Evolutionary conservation across 2,329 filamentous ascomycete species (phyloP).

Genomic region (Karstenula rhodostoma): DNA sequence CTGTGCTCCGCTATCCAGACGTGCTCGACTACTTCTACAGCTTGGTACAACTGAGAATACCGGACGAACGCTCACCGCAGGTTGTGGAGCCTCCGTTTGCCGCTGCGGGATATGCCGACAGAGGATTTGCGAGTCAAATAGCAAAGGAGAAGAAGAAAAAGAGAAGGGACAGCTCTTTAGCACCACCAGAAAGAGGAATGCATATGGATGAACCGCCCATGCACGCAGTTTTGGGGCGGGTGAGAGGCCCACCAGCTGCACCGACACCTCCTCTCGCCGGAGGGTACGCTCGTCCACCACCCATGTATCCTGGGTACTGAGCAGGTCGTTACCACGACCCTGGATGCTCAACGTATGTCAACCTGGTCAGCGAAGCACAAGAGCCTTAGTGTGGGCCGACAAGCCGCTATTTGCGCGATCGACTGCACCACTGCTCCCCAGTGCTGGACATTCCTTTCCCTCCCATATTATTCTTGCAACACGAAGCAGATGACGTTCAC

Average conservation of each 20-base stretch:
- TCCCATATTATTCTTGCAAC: not conserved
- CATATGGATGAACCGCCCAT: constrained; percentile 29
- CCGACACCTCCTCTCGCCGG: constrained; percentile 46
- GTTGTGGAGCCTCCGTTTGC: constrained; percentile 52
- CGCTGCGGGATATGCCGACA: constrained; percentile 47
- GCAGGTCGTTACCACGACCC: not conserved
- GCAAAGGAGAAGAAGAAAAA: constrained; percentile 47
- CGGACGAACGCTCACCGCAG: constrained; percentile 59
- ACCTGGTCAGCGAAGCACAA: not conserved
- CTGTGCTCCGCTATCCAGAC: constrained; percentile 79
- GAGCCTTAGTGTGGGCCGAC: not conserved
- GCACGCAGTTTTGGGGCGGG: constrained; percentile 29
- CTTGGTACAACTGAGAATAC: constrained; percentile 71
- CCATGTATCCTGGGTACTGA: constrained; percentile 29
- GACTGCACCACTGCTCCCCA: not conserved
- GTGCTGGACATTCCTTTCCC: not conserved
- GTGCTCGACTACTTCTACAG: constrained; percentile 82
- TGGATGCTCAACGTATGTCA: not conserved
- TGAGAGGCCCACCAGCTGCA: constrained; percentile 43
- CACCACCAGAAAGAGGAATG: constrained; percentile 26
- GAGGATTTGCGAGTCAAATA: constrained; percentile 41
- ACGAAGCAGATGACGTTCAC: constrained; percentile 6
- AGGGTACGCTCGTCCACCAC: constrained; percentile 36
- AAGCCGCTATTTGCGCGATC: not conserved
- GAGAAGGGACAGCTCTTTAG: constrained; percentile 42